Evolutionary conservation across 345 rosid species (phyloP), one percentile per base, ranked within the genome.

Genomic region (Camelina laxa): DNA sequence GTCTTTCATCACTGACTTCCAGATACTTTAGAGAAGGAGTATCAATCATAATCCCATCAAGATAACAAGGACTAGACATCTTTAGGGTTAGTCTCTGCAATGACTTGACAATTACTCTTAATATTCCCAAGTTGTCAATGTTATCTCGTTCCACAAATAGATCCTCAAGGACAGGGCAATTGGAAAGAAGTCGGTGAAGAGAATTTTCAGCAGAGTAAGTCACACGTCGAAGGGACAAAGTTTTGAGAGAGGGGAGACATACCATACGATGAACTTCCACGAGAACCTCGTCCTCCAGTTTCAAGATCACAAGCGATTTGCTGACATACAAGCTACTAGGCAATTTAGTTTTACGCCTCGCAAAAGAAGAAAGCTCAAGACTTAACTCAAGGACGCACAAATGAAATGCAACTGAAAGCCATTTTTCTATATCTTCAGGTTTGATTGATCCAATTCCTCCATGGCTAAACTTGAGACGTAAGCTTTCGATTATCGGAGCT

Each of bases 151-250:
- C 58, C 58, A 65, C 20, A 49, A 33, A 1, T 19, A 66, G 33
- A 20, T 66, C 20, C 47, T 66, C 70, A 36, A 66, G 48, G 51
- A 66, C 33, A 49, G 59, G 70, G 20, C 59, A 66, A 1, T 22
- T 49, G 4, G 47, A 66, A 4, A 66, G 44, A 49, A 66, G 56
- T 7, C 5, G 27, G 24, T 11, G 12, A 30, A 65, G 27, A 48
- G 57, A 48, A 6, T 48, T 31, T 47, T 11, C 27, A 44, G 6
- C 1, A 17, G 16, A 14, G 14, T 27, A 47, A 12, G 47, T 8
- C 47, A 66, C 47, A 35, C 33, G 4, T 35, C 10, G 8, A 35
- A 50, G 70, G 11, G 4, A 11, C 59, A 66, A 20, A 13, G 47
- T 49, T 50, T 50, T 66, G 30, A 31, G 21, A 7, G 44, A 44